Conservation (phyloP, 1,139 yeast genomes). For the Blastobotrys persicus region DNA sequence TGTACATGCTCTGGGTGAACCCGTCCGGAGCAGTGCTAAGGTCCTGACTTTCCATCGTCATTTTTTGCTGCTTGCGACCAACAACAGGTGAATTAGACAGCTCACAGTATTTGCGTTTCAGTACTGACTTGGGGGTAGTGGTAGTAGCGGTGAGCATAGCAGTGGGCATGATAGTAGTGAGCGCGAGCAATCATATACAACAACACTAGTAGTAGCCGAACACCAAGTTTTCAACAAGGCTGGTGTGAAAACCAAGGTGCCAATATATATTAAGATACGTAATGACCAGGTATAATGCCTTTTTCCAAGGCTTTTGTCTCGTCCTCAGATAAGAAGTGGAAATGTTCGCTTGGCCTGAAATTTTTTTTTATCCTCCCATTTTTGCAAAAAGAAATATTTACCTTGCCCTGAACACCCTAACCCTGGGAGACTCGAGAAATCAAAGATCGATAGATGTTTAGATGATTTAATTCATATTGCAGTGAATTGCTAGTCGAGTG, state of each 20-base stretch:
- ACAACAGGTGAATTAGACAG: constrained; percentile 5
- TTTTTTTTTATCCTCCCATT: constrained; percentile 5
- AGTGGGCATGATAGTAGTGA: constrained; percentile 3
- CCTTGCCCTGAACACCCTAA: background rate
- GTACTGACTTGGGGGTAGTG: constrained; percentile 1
- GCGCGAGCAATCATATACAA: constrained; percentile 1
- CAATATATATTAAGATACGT: constrained; percentile 6
- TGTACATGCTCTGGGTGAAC: constrained; percentile 58
- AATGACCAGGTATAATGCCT: background rate
- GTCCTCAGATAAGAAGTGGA: constrained; percentile 10
- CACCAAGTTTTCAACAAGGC: constrained; percentile 8
- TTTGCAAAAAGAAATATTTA: background rate
- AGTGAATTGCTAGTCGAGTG: too few relatives aligned
- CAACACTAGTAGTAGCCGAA: background rate
- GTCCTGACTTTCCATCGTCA: constrained; percentile 6
- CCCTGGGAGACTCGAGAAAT: too few relatives aligned
- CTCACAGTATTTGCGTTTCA: constrained; percentile 17
- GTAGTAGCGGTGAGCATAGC: background rate
- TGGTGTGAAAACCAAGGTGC: constrained; percentile 7
- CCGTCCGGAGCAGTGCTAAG: constrained; percentile 15
- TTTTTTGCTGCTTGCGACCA: constrained; percentile 3
- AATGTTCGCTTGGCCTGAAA: background rate
- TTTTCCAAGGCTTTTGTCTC: background rate
- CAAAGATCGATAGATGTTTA: too few relatives aligned
- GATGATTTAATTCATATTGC: too few relatives aligned